A percentile compares a stretch with the other conserved stretches of the same genome.
phyloP scores from a whole-genome alignment of 1,284 basidiomycete genomes.

The Hemileccinum hortonii region DNA sequence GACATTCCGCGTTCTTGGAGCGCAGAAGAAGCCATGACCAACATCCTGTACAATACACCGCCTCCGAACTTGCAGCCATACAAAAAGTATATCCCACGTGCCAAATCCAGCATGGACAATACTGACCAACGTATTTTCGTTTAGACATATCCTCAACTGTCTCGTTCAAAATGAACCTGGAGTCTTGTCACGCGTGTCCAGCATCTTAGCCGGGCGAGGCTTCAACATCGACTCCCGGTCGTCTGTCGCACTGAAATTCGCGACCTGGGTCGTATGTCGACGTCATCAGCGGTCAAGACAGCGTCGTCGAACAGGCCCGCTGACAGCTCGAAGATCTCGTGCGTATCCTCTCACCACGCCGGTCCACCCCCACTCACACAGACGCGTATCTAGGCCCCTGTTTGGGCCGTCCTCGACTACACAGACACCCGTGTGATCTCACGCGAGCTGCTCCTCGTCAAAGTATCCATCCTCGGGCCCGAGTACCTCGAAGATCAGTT shows the following conservation, averaged over 20 bases:
- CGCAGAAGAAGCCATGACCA: conserved; percentile 93
- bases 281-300: conserved; percentile 94
- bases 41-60: conserved; percentile 95
- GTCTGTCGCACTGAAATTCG: conserved; percentile 98
- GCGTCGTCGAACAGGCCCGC: conserved; percentile 95
- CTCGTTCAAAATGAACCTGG: too few species aligned
- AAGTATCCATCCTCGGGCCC: conserved; percentile 94
- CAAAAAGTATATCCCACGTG: conserved; percentile 69
- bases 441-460: conserved; percentile 86
- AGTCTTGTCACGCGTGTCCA: conserved; percentile 47
- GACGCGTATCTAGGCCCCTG: too few species aligned
- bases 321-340: conserved; percentile 48
- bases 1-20: conserved; percentile 72
- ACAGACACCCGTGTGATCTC: conserved; percentile 88
- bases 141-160: too few species aligned
- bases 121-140: too few species aligned
- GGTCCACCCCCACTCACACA: too few species aligned
- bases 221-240: conserved; percentile 99
- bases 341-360: conserved; percentile 30
- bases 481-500: conserved; percentile 95
- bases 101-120: too few species aligned
- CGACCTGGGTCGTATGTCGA: conserved; percentile 97
- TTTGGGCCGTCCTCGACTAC: conserved; percentile 94
- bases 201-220: conserved; percentile 94
- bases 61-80: conserved; percentile 90